These are phyloP conservation scores for Setomelanomma holmii DNA, from an alignment of 2,329 filamentous ascomycete genomes.

Conservation along the genomic window DNA sequence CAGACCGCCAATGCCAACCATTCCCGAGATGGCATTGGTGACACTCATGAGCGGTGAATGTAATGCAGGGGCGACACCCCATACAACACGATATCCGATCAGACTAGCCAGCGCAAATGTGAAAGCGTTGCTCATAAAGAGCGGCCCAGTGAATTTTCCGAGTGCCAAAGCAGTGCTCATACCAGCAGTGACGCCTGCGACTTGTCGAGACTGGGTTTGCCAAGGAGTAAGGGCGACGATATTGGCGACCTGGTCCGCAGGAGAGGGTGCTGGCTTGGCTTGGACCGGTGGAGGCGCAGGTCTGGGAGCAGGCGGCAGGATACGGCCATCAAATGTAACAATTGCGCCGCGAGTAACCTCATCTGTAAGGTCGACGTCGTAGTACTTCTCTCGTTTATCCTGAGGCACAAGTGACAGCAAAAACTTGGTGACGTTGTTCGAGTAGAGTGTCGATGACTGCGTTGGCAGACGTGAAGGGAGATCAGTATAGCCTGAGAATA, in stretches of 20 bases:
- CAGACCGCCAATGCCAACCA: constrained; percentile 87
- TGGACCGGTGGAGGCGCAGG: constrained; percentile 67
- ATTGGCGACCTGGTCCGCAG: constrained; percentile 56
- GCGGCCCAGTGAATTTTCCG: constrained; percentile 77
- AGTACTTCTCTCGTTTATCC: constrained; percentile 78
- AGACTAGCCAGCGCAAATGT: constrained; percentile 84
- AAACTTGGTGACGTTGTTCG: constrained; percentile 92
- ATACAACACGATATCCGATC: constrained; percentile 87
- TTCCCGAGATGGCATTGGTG: constrained; percentile 87
- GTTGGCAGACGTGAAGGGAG: constrained; percentile 85
- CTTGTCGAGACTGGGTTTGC: constrained; percentile 79
- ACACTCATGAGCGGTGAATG: constrained; percentile 93
- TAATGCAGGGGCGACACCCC: constrained; percentile 82
- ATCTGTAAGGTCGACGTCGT: constrained; percentile 80
- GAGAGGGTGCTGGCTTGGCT: constrained; percentile 48
- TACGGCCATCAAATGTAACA: constrained; percentile 77
- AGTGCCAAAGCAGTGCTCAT: constrained; percentile 79
- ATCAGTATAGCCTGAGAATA: constrained; percentile 72
- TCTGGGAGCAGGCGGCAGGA: constrained; percentile 77
- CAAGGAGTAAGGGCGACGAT: constrained; percentile 77
- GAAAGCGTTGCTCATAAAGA: constrained; percentile 89
- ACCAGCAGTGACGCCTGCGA: constrained; percentile 74
- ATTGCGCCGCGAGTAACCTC: constrained; percentile 88
- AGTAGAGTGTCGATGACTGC: constrained; percentile 88
- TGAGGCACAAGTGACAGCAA: constrained; percentile 81